These are phyloP conservation scores for Suhomyces sp. DNA, from an alignment of 805 yeast species.

Conservation along the genomic window DNA sequence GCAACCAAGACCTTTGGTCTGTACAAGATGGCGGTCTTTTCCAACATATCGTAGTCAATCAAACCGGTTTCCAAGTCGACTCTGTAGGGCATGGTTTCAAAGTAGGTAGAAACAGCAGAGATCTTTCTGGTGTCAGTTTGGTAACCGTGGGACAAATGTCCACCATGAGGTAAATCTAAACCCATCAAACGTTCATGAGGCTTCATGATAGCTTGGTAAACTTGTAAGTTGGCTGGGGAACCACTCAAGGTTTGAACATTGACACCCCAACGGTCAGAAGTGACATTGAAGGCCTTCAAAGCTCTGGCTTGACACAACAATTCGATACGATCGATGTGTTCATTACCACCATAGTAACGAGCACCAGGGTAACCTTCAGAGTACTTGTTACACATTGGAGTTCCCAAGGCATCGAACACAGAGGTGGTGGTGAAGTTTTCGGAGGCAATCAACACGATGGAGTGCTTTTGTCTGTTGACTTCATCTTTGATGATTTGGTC, in stretches of 20 bases:
- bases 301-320: constrained; percentile 89
- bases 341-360: constrained; percentile 97
- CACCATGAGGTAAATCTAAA: constrained; percentile 96
- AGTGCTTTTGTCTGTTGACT: constrained; percentile 82
- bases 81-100: constrained; percentile 97
- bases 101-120: constrained; percentile 88
- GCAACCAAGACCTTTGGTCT: constrained; percentile 96
- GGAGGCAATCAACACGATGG: constrained; percentile 89
- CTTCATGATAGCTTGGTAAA: constrained; percentile 84
- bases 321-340: constrained; percentile 90
- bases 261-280: constrained; percentile 91
- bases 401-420: constrained; percentile 91
- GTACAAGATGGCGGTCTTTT: constrained; percentile 76
- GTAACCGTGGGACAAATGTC: constrained; percentile 96
- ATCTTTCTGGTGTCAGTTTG: constrained; percentile 89
- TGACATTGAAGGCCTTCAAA: constrained; percentile 72
- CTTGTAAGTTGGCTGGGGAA: constrained; percentile 94
- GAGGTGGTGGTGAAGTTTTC: constrained; percentile 96
- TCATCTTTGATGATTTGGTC: constrained; percentile 74
- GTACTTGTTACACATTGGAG: constrained; percentile 96
- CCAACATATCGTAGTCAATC: constrained; percentile 88
- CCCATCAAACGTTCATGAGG: constrained; percentile 97
- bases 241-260: constrained; percentile 95
- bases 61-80: constrained; percentile 82
- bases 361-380: constrained; percentile 99